phyloP scores from a whole-genome alignment of 192 early-diverging fungal genomes.

The Coemansia sp. region DNA sequence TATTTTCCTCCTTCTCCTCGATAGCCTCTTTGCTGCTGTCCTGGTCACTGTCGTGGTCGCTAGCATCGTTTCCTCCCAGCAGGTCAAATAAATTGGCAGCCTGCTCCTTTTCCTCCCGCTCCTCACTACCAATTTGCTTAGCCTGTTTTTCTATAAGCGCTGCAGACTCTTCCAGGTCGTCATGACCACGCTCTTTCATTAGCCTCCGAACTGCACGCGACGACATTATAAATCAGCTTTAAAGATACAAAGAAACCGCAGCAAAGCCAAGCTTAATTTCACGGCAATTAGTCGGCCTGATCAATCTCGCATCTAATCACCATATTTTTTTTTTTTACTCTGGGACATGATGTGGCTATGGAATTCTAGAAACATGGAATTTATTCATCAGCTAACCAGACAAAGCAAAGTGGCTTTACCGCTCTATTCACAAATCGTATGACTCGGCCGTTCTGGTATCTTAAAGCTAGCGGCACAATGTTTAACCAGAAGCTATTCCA shows the following conservation, averaged over 20 bases:
- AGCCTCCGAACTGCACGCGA: conserved; percentile 44
- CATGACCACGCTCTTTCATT: conserved; percentile 46
- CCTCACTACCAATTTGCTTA: conserved; percentile 4
- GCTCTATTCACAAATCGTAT: too few relatives aligned
- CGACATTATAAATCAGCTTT: conserved; percentile 31
- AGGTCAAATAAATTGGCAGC: conserved; percentile 41
- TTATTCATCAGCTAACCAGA: too few relatives aligned
- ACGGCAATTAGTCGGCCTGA: not conserved
- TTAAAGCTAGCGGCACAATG: too few relatives aligned
- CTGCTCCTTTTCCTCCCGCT: not conserved
- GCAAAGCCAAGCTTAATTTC: not conserved
- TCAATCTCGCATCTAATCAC: too few relatives aligned
- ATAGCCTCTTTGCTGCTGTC: conserved; percentile 1
- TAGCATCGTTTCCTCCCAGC: conserved; percentile 27
- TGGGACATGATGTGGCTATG: too few relatives aligned
- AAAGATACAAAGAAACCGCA: not conserved
- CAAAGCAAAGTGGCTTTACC: too few relatives aligned
- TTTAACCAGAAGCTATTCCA: too few relatives aligned
- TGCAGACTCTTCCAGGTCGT: conserved; percentile 39
- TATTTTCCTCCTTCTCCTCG: not conserved
- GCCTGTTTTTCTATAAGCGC: conserved; percentile 25
- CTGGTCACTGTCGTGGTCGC: not conserved
- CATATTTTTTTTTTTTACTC: too few relatives aligned
- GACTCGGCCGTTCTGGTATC: too few relatives aligned
- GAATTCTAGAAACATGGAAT: too few relatives aligned